Conservation (phyloP, 371 early-diverging fungal genomes). For the Mortierella sp. region DNA sequence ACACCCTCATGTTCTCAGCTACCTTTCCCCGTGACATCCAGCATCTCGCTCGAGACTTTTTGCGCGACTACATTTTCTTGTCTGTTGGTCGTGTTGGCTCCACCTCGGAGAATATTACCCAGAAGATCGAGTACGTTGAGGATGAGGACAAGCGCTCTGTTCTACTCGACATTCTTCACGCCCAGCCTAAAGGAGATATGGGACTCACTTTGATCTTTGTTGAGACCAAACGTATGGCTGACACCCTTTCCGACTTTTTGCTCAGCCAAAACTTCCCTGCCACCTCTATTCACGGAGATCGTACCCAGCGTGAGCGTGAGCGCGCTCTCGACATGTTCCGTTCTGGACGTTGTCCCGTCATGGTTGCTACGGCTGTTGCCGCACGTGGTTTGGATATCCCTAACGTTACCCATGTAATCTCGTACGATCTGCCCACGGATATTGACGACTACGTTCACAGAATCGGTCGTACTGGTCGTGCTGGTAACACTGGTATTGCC, state of each 20-base stretch:
- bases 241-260: conserved; percentile 88
- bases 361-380: conserved; percentile 99
- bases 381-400: conserved; percentile 98
- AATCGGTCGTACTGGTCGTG: conserved; percentile 99
- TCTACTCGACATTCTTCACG: conserved; percentile 87
- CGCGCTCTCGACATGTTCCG: conserved; percentile 93
- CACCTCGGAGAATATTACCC: conserved; percentile 97
- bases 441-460: conserved; percentile 98
- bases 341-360: conserved; percentile 89
- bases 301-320: conserved; percentile 97
- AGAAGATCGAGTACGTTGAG: conserved; percentile 89
- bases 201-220: conserved; percentile 97
- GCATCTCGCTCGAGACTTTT: conserved; percentile 94
- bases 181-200: conserved; percentile 67
- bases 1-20: conserved; percentile 98
- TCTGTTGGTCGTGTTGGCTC: conserved; percentile 97
- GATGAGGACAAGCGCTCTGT: conserved; percentile 89
- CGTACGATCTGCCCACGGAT: conserved; percentile 96
- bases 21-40: conserved; percentile 98
- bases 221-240: conserved; percentile 99
- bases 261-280: conserved; percentile 86
- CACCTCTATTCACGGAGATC: conserved; percentile 97
- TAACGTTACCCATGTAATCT: conserved; percentile 92
- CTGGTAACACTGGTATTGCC: conserved; percentile 94
- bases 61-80: conserved; percentile 93